Evolutionary conservation across 768 basidiomycete genomes (phyloP).

Genomic region (Infundibulicybe gibba): DNA sequence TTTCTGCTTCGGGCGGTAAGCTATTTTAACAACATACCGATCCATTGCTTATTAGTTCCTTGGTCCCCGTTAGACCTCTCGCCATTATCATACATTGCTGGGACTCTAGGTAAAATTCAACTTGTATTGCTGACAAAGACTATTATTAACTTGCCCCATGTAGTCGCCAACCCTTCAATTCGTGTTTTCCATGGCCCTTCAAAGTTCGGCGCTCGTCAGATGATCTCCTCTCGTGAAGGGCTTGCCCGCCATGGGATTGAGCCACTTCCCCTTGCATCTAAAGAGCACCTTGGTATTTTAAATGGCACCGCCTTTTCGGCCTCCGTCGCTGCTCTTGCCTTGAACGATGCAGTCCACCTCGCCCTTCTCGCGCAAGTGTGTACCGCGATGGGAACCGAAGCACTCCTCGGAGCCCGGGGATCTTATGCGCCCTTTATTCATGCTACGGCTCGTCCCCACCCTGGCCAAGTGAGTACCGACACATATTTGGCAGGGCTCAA

Average conservation of each 20-base stretch:
- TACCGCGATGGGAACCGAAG: conserved; percentile 84
- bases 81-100: conserved; percentile 82
- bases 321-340: conserved; percentile 69
- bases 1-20: conserved; percentile 79
- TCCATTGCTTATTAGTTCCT: conserved; percentile 6
- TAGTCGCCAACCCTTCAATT: conserved; percentile 56
- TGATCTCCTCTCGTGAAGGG: conserved; percentile 54
- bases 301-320: conserved; percentile 89
- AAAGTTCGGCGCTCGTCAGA: conserved; percentile 43
- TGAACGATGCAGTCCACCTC: conserved; percentile 69
- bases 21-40: background rate
- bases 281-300: conserved; percentile 77
- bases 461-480: conserved; percentile 55
- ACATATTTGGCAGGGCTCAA: background rate
- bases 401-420: conserved; percentile 67
- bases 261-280: conserved; percentile 65
- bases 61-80: conserved; percentile 52
- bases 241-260: conserved; percentile 56
- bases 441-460: conserved; percentile 72
- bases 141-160: background rate
- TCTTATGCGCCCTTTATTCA: conserved; percentile 82
- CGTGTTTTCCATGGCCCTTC: conserved; percentile 59
- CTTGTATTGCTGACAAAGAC: background rate
- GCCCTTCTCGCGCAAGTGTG: conserved; percentile 65
- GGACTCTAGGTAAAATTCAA: conserved; percentile 61